A percentile compares a stretch with the other conserved stretches of the same genome.
Evolutionary conservation across 805 yeast genomes (phyloP).

Genomic region (Wickerhamomyces xylosicus): DNA sequence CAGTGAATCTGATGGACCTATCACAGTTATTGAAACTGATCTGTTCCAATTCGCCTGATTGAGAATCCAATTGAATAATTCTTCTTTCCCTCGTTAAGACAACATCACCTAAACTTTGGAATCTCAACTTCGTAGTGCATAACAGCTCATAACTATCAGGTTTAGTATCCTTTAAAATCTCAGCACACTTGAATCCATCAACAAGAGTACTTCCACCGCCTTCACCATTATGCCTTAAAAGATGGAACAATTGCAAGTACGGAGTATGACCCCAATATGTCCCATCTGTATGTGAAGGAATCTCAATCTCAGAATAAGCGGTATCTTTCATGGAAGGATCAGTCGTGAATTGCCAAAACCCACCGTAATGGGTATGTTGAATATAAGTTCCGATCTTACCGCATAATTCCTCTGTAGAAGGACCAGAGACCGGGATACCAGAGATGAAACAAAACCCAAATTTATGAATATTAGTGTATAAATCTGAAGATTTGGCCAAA

Average conservation of each 20-base stretch:
- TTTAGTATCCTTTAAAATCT: constrained; percentile 30
- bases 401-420: constrained; percentile 46
- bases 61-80: constrained; percentile 48
- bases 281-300: constrained; percentile 62
- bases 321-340: constrained; percentile 59
- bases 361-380: constrained; percentile 68
- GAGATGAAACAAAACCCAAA: constrained; percentile 56
- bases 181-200: constrained; percentile 56
- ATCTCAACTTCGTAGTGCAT: constrained; percentile 42
- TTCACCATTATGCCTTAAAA: constrained; percentile 49
- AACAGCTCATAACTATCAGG: constrained; percentile 45
- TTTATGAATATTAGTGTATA: constrained; percentile 9
- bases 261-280: constrained; percentile 71
- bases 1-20: constrained; percentile 33
- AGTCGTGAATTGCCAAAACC: constrained; percentile 70
- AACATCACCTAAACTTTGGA: constrained; percentile 70
- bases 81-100: constrained; percentile 48
- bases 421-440: constrained; percentile 49
- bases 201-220: constrained; percentile 64
- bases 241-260: constrained; percentile 59
- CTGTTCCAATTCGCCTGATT: constrained; percentile 42
- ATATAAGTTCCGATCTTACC: constrained; percentile 44
- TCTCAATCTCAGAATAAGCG: constrained; percentile 60
- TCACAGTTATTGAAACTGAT: constrained; percentile 67
- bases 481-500: constrained; percentile 8